Evolutionary conservation across 2,329 filamentous ascomycete species (phyloP).

Genomic region (Nigrospora oryzae): DNA sequence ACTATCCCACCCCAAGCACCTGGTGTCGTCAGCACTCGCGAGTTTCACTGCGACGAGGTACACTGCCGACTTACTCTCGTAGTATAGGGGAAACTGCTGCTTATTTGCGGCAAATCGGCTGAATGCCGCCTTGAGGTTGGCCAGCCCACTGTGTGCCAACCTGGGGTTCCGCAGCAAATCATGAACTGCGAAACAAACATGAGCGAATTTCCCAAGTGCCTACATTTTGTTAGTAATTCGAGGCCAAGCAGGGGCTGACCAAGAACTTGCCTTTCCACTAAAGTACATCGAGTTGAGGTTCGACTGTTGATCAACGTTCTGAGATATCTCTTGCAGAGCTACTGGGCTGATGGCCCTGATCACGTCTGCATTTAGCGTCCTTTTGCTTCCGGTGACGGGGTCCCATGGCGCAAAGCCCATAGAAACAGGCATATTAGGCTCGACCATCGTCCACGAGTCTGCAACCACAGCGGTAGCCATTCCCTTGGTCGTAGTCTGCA

Average conservation of each 20-base stretch:
- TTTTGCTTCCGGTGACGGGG: slow-evolving; percentile 38
- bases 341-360: slow-evolving; percentile 51
- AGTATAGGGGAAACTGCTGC: slow-evolving; percentile 58
- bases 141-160: slow-evolving; percentile 49
- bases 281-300: slow-evolving; percentile 87
- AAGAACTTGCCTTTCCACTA: slow-evolving; percentile 61
- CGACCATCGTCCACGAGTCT: slow-evolving; percentile 70
- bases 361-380: slow-evolving; percentile 40
- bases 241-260: slow-evolving; percentile 20
- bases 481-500: slow-evolving; percentile 83
- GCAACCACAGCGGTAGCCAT: slow-evolving; percentile 63
- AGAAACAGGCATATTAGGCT: slow-evolving; percentile 59
- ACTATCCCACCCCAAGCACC: slow-evolving; percentile 73
- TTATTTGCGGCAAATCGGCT: slow-evolving; percentile 57
- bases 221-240: slow-evolving; percentile 17
- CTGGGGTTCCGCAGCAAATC: slow-evolving; percentile 52
- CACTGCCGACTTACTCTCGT: slow-evolving; percentile 41
- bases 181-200: slow-evolving; percentile 55
- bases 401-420: slow-evolving; percentile 79
- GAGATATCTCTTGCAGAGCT: slow-evolving; percentile 64
- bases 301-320: slow-evolving; percentile 65
- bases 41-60: not conserved
- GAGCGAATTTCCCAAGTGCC: slow-evolving; percentile 69
- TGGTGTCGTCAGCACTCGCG: slow-evolving; percentile 17
- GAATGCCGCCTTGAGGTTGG: slow-evolving; percentile 58